Base-by-base conservation (phyloP, 2,329 filamentous ascomycete species). In the Triangularia setosa region DNA sequence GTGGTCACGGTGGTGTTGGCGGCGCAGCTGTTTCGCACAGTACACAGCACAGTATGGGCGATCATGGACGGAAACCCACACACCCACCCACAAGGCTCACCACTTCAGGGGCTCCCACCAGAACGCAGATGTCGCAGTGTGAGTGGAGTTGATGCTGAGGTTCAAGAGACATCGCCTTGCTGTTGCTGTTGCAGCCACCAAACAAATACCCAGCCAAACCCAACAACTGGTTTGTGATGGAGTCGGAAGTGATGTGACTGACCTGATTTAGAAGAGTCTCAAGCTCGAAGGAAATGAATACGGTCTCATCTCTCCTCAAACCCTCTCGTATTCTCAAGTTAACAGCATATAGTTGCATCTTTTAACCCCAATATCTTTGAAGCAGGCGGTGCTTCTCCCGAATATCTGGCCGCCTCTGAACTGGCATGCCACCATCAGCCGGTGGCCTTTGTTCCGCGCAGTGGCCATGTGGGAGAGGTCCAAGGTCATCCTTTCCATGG, bases 391-490 rank as follows among this genome's bases (percentile, higher is more conserved):
- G 23, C 9, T 4, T 16, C 16, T 55, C 11, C 24, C 52, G 24
- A 27, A 55, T 55, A 24, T 27, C 52, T 55, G 52, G 25, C 52
- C 52, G 52, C 12, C 52, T 9, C 11, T 55, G 21, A 14, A 7
- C 9, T 27, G 24, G 11, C 24, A 54, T 54, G 8, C 21, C 52
- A 27, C 21, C 52, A 54, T 54, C 52, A 28, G 24, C 52, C 58
- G 58, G 33, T 30, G n/a, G 3, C 23, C 27, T 48, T 60, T 60
- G 40, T 27, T 60, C 33, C 58, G 33, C 44, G 58, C 23, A 48
- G 58, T 35, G 27, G 21, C 52, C 23, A 54, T 54, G 52, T 54
- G 52, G 52, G 24, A 44, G 58, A 59, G 57, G 28, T 52, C 58
- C 58, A 35, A 60, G 25, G 30, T 27, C 58, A 53, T 11, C 30